Evolutionary conservation across 73 alveolate genomes (phyloP).

Genomic region (Tetrahymena malaccensis): DNA sequence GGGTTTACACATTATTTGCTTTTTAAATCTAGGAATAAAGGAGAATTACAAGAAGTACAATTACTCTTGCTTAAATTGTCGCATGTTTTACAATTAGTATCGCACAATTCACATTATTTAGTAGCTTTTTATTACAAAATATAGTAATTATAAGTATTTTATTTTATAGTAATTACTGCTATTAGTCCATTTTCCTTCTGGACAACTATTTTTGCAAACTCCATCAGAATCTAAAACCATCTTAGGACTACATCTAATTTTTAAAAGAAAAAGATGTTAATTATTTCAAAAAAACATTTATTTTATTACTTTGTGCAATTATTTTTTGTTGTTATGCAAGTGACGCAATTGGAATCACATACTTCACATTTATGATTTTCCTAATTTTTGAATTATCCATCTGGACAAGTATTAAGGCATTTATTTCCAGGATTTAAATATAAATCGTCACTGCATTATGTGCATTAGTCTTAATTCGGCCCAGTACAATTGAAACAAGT

Average conservation of each 20-base stretch:
- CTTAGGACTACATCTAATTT: not conserved
- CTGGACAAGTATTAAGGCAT: not conserved
- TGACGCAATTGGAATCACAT: not conserved
- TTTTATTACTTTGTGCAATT: not conserved
- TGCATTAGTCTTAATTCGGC: not conserved
- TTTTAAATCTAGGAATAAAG: not conserved
- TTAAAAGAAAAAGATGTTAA: too few relatives aligned
- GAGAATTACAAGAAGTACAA: not conserved
- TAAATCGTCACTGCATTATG: not conserved
- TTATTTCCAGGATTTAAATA: not conserved
- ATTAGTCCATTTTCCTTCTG: not conserved
- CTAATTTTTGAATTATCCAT: not conserved
- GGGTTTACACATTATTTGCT: not conserved
- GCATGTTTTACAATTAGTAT: not conserved
- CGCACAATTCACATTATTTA: not conserved
- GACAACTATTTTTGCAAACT: not conserved
- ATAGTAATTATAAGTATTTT: too few relatives aligned
- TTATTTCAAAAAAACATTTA: too few relatives aligned
- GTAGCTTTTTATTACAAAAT: not conserved
- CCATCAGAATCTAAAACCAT: not conserved
- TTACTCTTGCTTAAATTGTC: not conserved
- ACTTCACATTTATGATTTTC: not conserved
- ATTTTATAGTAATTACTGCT: not conserved
- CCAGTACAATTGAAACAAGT: not conserved
- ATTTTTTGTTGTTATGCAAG: not conserved